Base-by-base conservation (phyloP, 108 stramenopile genomes). In the Asterionellopsis glacialis region DNA sequence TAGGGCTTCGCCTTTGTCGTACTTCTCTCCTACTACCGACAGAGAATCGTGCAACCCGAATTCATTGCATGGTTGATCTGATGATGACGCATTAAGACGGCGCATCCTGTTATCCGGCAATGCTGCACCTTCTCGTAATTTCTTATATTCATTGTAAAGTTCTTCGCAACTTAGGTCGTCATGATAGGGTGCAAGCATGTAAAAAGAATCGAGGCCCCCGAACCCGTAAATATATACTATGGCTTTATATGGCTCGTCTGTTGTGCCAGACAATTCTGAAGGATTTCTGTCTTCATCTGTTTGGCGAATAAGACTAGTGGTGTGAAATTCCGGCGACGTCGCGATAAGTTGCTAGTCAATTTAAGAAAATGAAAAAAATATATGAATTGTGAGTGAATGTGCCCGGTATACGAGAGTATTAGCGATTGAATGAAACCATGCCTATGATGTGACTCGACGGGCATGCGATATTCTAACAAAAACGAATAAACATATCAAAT, bases 11-110 rank as follows among this genome's bases (percentile, higher is more conserved):
- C 79, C 73, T 15, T 64, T 69, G 49, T 84, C 59, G 76, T 84
- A 90, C 60, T 84, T 45, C 50, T 53, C 39, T 58, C 72, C 52
- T 11, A 77, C 48, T 14, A 52, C n/a, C 12, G 28, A 18, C 0
- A 83, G 61, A 22, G 60, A 43, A 0, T 64, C 48, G 52, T 86
- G 81, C 5, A 86, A 65, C 18, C 64, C 85, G 75, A 86, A 86
- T 27, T 43, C 52, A 43, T 74, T 62, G 64, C 85, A 86, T 12
- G 75, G 61, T 64, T 86, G 85, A 22, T 72, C 67, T 9, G 47
- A 28, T 27, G 68, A 7, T 48, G 47, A 16, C 16, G 16, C 47
- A 21, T 19, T 48, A 48, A 48, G 16, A 19, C 6, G 47, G 19
- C 6, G 2, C 47, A 16, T 48, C 9, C 21, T 21, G 2, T 4